A percentile compares a stretch with the other conserved stretches of the same genome.
These are phyloP conservation scores for Insectozyma bohioensis DNA, from an alignment of 1,139 yeast genomes.

Conservation along the genomic window DNA sequence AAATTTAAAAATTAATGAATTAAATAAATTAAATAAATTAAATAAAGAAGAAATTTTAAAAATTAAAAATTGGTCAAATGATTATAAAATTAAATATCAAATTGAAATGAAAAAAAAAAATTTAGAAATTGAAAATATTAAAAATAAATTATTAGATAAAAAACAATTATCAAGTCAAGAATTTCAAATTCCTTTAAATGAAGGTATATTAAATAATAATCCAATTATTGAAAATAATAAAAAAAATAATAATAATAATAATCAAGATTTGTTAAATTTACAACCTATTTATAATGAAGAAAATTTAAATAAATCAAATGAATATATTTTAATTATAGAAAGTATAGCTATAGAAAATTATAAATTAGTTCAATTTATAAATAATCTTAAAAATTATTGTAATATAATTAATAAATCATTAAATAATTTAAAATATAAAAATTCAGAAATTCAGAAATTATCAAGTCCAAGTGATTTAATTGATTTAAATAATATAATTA, in stretches of 20 bases:
- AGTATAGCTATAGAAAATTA: slow-evolving; percentile 41
- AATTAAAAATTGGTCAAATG: slow-evolving; percentile 29
- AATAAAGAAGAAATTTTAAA: slow-evolving; percentile 32
- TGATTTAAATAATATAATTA: slow-evolving; percentile 23
- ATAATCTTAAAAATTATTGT: slow-evolving; percentile 31
- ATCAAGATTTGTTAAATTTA: slow-evolving; percentile 4
- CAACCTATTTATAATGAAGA: slow-evolving; percentile 30
- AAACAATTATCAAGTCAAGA: slow-evolving; percentile 17
- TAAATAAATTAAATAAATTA: slow-evolving; percentile 25
- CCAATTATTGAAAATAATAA: slow-evolving; percentile 31
- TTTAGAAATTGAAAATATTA: slow-evolving; percentile 36
- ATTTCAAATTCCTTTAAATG: slow-evolving; percentile 21
- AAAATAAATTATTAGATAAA: slow-evolving; percentile 38
- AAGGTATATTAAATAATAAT: slow-evolving; percentile 22
- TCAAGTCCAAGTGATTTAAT: slow-evolving; percentile 38
- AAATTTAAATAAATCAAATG: slow-evolving; percentile 12
- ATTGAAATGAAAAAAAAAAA: slow-evolving; percentile 42
- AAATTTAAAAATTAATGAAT: slow-evolving; percentile 20
- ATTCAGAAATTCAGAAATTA: slow-evolving; percentile 13
- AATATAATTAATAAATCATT: slow-evolving; percentile 24
- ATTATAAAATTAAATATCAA: slow-evolving; percentile 37
- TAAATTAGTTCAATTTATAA: slow-evolving; percentile 34
- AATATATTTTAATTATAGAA: slow-evolving; percentile 27
- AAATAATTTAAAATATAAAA: slow-evolving; percentile 16
- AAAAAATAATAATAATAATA: slow-evolving; percentile 12